Base-by-base conservation (phyloP, 176 grass and related monocot genomes). In the Oryza longistaminata region DNA sequence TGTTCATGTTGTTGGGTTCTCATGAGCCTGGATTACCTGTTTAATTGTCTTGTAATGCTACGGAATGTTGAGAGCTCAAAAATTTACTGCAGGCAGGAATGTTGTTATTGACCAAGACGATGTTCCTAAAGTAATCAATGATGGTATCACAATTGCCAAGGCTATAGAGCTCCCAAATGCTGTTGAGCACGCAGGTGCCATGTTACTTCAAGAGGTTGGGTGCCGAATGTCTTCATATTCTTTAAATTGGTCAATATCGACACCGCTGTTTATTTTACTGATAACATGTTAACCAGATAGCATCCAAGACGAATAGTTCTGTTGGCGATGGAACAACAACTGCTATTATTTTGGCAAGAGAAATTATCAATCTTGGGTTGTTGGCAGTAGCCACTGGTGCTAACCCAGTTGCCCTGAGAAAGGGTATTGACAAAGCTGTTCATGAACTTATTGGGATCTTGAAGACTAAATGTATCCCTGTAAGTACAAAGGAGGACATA, bases 121-220 rank as follows among this genome's bases (percentile, higher is more conserved):
- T 86, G 79, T 95, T 70, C 96, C 93, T 34, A 93, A 95, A 95
- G 89, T 95, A 82, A 98, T 98, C 29, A 95, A 98, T 62, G 91
- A 98, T 79, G 96, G 96, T 21, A 85, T 92, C 21, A 93, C 93
- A 62, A 98, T 98, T 81, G 96, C 89, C 85, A 94, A 82, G 73
- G 88, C 91, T 66, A 95, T 98, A 88, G 85, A 92, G 65, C 86
- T 98, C 46, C 83, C 89, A 74, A 90, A 98, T 87, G 77, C 90
- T 74, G 22, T 98, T 70, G 93, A 98, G 80, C 92, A 98, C 72
- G 87, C 87, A 16, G 96, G 96, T 82, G 93, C 96, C 53, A 86
- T 82, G 43, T 76, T 98, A 85, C 88, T 98, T 73, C 89, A 89
- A 93, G 93, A 98, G 91, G 96, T 92, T 66, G 81, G 45, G 42